Conservation (phyloP, 73 alveolate species). For the Breviolum minutum region DNA sequence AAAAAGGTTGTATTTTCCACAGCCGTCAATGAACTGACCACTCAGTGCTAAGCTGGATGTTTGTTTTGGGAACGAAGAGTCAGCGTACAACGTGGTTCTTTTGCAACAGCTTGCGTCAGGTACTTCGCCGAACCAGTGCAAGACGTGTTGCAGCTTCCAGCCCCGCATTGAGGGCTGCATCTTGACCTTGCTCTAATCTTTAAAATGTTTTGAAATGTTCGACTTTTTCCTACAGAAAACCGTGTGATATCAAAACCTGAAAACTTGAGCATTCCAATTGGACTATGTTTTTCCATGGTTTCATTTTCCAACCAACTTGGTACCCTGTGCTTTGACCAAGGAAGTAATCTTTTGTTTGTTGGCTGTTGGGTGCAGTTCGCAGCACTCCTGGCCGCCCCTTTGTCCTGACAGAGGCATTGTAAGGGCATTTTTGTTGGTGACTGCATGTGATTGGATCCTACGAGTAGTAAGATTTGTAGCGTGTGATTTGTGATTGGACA, state of each 20-base stretch:
- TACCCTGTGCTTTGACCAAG: not conserved
- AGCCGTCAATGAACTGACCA: too few relatives aligned
- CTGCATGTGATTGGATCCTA: not conserved
- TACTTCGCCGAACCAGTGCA: constrained; percentile 7
- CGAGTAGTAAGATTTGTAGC: not conserved
- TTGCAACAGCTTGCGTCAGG: not conserved
- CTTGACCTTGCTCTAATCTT: too few relatives aligned
- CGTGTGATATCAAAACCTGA: not conserved
- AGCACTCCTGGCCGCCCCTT: constrained; percentile 50
- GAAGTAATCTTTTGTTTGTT: constrained; percentile 63
- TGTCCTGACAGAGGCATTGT: not conserved
- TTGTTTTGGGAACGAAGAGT: too few relatives aligned
- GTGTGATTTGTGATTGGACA: not conserved
- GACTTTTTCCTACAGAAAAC: not conserved
- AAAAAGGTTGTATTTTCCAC: too few relatives aligned
- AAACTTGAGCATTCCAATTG: too few relatives aligned
- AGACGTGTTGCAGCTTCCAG: not conserved
- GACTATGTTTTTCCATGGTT: too few relatives aligned
- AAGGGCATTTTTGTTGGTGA: not conserved
- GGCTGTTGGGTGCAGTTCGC: constrained; percentile 58
- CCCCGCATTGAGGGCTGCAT: not conserved
- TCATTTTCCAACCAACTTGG: too few relatives aligned
- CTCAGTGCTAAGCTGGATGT: too few relatives aligned
- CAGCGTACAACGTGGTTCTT: too few relatives aligned
- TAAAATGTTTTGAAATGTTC: too few relatives aligned